Evolutionary conservation across 2,329 filamentous ascomycete species (phyloP), one percentile per base, ranked within the genome.

Genomic region (Ceratocystis smalleyi): DNA sequence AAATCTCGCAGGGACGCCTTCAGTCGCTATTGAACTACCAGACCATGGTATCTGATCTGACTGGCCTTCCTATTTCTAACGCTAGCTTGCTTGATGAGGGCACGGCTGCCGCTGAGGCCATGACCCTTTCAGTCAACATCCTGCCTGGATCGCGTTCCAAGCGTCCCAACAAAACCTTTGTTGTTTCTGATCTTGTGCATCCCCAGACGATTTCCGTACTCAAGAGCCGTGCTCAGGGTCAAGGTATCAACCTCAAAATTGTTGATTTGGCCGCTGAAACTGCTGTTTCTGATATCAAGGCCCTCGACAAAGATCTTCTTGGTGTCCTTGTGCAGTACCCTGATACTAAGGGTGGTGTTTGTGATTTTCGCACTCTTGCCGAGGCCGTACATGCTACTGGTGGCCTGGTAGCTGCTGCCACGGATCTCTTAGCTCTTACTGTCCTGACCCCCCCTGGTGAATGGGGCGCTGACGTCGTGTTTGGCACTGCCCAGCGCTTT

Each of bases 291-390:
- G 75, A 83, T 45, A 81, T 96, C 24, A 83, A 88, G 72, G 83
- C 85, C 51, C 77, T 92, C 59, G 90, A 89, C 10, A 83, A 92
- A 51, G 87, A 92, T 70, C 76, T 97, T 40, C 83, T 96, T 60
- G 92, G 92, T 72, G 90, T 95, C 54, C 80, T 96, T 69, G 89
- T 90, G n/a, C 92, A 96, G 75, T 97, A 97, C 71, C 92, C 92
- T 1, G 89, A 96, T 73, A 95, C 89, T 0, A 84, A 88, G 69
- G 91, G 91, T 69, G 86, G 86, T 59, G 84, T 95, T 19, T 79
- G 83, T 68, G 85, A 95, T 74, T 94, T 88, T 77, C 81, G 83
- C 67, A 74, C 75, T 15, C 79, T 96, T n/a, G 83, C 89, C 43
- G 84, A 91, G 63, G 78, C 83, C 54, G 87, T 91, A 6, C 91